These are phyloP conservation scores for Arachis stenosperma DNA, from an alignment of 306 rosid species.

Conservation along the genomic window DNA sequence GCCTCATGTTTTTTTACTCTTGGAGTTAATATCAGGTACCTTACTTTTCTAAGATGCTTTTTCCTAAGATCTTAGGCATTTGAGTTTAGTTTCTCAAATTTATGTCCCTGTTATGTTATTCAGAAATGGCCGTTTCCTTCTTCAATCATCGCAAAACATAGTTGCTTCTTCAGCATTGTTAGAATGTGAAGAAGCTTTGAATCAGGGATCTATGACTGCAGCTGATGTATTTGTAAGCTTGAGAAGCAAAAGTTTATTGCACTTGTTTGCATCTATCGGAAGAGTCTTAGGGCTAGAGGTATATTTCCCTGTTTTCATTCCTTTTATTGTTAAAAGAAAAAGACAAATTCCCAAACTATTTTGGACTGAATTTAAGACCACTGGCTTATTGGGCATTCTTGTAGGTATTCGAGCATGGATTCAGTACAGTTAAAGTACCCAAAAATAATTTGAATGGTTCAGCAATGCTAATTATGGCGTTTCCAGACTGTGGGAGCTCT, in stretches of 20 bases:
- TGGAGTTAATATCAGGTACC: slow-evolving; percentile 89
- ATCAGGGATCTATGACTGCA: slow-evolving; percentile 88
- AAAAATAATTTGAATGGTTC: slow-evolving; percentile 74
- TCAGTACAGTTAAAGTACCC: slow-evolving; percentile 76
- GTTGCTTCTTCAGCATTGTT: slow-evolving; percentile 59
- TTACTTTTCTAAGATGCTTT: slow-evolving; percentile 16
- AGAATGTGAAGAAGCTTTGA: slow-evolving; percentile 94
- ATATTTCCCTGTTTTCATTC: slow-evolving; percentile 34
- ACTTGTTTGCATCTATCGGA: slow-evolving; percentile 88
- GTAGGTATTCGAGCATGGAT: slow-evolving; percentile 87
- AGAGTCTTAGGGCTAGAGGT: slow-evolving; percentile 95
- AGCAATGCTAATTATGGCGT: slow-evolving; percentile 80
- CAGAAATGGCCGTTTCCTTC: slow-evolving; percentile 95
- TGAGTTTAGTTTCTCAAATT: slow-evolving; percentile 32
- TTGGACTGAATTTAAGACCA: slow-evolving; percentile 36
- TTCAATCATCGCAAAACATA: slow-evolving; percentile 76
- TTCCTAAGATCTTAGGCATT: slow-evolving; percentile 15
- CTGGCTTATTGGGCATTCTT: slow-evolving; percentile 41
- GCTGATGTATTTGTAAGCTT: slow-evolving; percentile 83
- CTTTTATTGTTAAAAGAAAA: slow-evolving; percentile 1
- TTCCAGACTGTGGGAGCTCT: slow-evolving; percentile 91
- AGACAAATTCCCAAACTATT: background rate
- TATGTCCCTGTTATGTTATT: slow-evolving; percentile 36
- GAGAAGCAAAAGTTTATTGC: slow-evolving; percentile 93
- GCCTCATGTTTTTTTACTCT: slow-evolving; percentile 86